Base-by-base conservation (phyloP, 73 alveolate genomes). In the Durusdinium trenchii region DNA sequence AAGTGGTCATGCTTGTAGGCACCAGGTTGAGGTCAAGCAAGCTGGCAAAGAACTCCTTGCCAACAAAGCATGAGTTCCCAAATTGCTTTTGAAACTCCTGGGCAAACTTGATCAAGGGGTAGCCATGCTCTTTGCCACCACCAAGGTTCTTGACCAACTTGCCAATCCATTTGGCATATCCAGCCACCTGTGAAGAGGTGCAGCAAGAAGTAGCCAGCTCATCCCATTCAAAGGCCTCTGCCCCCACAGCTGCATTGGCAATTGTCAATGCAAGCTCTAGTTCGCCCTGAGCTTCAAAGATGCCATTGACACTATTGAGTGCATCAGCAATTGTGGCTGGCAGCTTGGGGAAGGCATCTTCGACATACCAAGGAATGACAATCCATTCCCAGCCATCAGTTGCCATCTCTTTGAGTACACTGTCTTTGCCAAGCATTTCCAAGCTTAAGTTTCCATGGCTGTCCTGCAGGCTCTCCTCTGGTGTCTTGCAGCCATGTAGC, bases 221-320 rank as follows among this genome's bases (percentile, higher is more conserved):
- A 23, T 83, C 71, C 75, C 64, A 83, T 45, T 83, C 93, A 50
- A 52, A 52, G 36, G 18, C 3, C 52, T 9, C n/a, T 6, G 3
- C 71, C 10, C 48, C 75, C 32, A 18, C 6, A 3, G 93, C 93
- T 10, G 71, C 48, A 50, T 83, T 52, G 50, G 71, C 51, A 52
- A 83, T 83, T 47, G 64, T 48, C 50, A 83, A 32, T 10, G 93
- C 93, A 35, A 83, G n/a, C 48, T 83, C 93, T 6, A 32, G 48
- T n/a, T 83, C 93, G 4, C 75, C 50, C 71, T 82, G 92, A 0
- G 92, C 93, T 35, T 82, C 73, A 82, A 82, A 82, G 50, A 50
- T 52, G 46, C 75, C 50, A 52, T 83, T 48, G n/a, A 48, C 71
- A 52, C 51, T 35, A 48, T 48, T 83, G 51, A 83, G 38, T 32